Evolutionary conservation across 2,329 filamentous ascomycete genomes (phyloP).

Genomic region (Pseudocercospora eumusae): DNA sequence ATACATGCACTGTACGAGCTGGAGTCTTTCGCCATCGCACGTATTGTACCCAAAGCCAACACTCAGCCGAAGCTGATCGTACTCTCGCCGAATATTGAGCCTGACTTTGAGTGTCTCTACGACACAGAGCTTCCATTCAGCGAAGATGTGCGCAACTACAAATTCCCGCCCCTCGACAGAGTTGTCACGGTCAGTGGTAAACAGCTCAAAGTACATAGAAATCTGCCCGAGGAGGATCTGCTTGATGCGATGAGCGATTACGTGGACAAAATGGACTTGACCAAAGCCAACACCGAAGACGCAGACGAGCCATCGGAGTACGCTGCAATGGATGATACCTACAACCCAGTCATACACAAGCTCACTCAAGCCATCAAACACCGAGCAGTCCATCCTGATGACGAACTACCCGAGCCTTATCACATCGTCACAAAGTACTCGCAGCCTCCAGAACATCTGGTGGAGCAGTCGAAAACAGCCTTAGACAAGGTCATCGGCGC

Average conservation of each 20-base stretch:
- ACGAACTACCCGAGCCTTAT: conserved; percentile 62
- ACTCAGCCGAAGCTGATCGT: conserved; percentile 76
- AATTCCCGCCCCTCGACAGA: conserved; percentile 84
- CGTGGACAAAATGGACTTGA: conserved; percentile 90
- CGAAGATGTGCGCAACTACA: conserved; percentile 87
- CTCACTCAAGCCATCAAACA: conserved; percentile 82
- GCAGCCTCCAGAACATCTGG: conserved; percentile 66
- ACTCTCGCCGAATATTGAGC: conserved; percentile 76
- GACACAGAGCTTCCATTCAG: conserved; percentile 90
- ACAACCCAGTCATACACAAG: conserved; percentile 82
- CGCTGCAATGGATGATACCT: conserved; percentile 76
- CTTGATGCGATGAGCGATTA: conserved; percentile 83
- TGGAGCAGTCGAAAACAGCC: conserved; percentile 58
- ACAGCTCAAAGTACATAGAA: conserved; percentile 75
- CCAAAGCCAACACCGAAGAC: conserved; percentile 68
- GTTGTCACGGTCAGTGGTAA: conserved; percentile 86
- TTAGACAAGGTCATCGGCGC: conserved; percentile 66
- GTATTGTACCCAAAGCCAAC: conserved; percentile 80
- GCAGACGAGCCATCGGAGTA: conserved; percentile 70
- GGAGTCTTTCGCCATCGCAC: conserved; percentile 81
- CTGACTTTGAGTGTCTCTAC: conserved; percentile 79
- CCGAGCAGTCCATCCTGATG: conserved; percentile 73
- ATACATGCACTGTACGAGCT: conserved; percentile 84
- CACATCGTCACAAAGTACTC: conserved; percentile 72
- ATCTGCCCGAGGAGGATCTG: conserved; percentile 75